Percentiles rank a stretch among this genome's conserved stretches.
phyloP scores from a whole-genome alignment of 1,284 basidiomycete species.

The Sphaerobolus stellatus region DNA sequence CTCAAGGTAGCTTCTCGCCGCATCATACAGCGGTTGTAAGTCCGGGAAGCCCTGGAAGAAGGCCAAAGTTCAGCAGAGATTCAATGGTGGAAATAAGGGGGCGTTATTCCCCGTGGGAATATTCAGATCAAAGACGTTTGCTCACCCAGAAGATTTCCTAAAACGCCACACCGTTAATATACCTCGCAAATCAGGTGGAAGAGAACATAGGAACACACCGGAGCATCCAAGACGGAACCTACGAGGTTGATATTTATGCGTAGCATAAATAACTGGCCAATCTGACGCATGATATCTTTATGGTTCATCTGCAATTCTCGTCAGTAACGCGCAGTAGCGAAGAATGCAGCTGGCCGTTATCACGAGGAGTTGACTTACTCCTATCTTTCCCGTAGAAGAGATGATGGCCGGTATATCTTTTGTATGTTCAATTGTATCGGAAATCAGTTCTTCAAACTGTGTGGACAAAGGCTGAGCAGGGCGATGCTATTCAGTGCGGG shows the following conservation, averaged over 20 bases:
- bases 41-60: slow-evolving; percentile 88
- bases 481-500: not conserved
- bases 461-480: not conserved
- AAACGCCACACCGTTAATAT: slow-evolving; percentile 15
- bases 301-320: slow-evolving; percentile 11
- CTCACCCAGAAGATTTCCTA: slow-evolving; percentile 92
- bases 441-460: slow-evolving; percentile 90
- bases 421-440: slow-evolving; percentile 92
- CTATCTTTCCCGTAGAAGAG: slow-evolving; percentile 92
- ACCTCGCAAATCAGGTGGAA: not conserved
- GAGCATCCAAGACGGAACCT: slow-evolving; percentile 92
- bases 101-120: slow-evolving; percentile 17
- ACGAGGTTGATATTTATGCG: slow-evolving; percentile 95
- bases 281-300: slow-evolving; percentile 93
- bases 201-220: slow-evolving; percentile 51
- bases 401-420: slow-evolving; percentile 95
- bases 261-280: slow-evolving; percentile 91
- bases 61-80: slow-evolving; percentile 13
- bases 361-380: slow-evolving; percentile 46
- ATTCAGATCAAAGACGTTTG: slow-evolving; percentile 8
- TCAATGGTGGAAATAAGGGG: not conserved
- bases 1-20: slow-evolving; percentile 90
- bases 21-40: slow-evolving; percentile 92
- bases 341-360: slow-evolving; percentile 65
- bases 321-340: slow-evolving; percentile 14